phyloP scores from a whole-genome alignment of 2,329 filamentous ascomycete genomes.

The Keithomyces neogunnii region DNA sequence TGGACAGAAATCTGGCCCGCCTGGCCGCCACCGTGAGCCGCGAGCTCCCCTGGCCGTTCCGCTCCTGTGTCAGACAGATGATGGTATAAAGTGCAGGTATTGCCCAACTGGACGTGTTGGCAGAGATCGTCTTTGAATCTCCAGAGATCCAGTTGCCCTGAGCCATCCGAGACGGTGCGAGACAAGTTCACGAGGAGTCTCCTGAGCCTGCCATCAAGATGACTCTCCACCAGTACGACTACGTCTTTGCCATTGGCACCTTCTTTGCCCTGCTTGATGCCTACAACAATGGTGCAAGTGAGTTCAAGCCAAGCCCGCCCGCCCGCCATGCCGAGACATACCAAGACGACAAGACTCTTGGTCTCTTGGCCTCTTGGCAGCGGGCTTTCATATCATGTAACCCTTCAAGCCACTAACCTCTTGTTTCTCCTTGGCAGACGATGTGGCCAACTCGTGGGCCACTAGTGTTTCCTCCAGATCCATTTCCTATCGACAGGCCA shows the following conservation, averaged over 20 bases:
- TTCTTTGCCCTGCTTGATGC: constrained; percentile 69
- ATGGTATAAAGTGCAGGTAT: not conserved
- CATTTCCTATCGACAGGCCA: constrained; percentile 59
- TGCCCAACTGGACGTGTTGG: not conserved
- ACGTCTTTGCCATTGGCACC: constrained; percentile 68
- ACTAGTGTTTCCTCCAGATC: constrained; percentile 73
- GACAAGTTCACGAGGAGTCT: not conserved
- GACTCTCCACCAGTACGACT: constrained; percentile 21
- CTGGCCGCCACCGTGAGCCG: not conserved
- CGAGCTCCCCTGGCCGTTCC: not conserved
- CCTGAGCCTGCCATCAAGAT: not conserved
- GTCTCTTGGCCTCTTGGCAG: too few species aligned
- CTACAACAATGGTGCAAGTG: constrained; percentile 72
- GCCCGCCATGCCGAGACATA: too few species aligned
- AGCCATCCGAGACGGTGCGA: not conserved
- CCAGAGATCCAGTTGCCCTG: not conserved
- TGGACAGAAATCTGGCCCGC: not conserved
- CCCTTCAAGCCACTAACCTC: constrained; percentile 10
- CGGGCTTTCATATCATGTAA: too few species aligned
- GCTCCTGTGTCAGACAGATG: not conserved
- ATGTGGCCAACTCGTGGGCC: constrained; percentile 79
- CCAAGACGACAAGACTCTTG: not conserved
- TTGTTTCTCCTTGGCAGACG: constrained; percentile 39
- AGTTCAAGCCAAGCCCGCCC: constrained; percentile 22
- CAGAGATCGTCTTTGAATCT: not conserved